phyloP scores from a whole-genome alignment of 345 rosid species.

The Ricinus communis region DNA sequence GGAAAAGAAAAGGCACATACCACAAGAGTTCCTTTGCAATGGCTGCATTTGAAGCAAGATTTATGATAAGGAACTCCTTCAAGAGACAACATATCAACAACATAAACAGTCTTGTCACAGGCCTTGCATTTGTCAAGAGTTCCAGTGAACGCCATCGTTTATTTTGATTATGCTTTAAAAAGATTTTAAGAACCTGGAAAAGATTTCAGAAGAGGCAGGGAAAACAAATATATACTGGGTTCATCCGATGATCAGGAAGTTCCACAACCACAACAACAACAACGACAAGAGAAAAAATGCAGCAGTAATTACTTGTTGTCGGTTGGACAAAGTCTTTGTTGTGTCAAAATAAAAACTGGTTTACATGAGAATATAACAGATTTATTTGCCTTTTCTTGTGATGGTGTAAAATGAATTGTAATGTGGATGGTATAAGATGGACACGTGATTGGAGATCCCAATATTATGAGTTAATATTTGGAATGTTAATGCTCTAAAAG shows the following conservation, averaged over 20 bases:
- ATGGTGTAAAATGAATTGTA: constrained; percentile 21
- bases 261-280: neutral
- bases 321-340: constrained; percentile 33
- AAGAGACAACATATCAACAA: constrained; percentile 78
- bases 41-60: constrained; percentile 87
- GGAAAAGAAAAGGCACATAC: constrained; percentile 26
- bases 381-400: constrained; percentile 27
- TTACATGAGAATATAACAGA: constrained; percentile 38
- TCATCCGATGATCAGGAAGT: neutral
- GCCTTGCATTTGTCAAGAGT: constrained; percentile 89
- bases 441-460: constrained; percentile 59
- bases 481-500: constrained; percentile 32
- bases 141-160: constrained; percentile 80
- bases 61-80: constrained; percentile 90
- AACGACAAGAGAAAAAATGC: neutral
- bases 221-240: neutral
- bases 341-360: constrained; percentile 33
- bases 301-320: neutral
- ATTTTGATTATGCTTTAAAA: neutral
- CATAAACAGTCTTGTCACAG: constrained; percentile 86
- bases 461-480: constrained; percentile 38
- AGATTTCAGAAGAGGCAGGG: neutral
- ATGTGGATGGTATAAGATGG: constrained; percentile 20
- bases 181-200: neutral
- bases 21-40: constrained; percentile 88